Percentiles rank a stretch among this genome's conserved stretches.
Evolutionary conservation across 805 yeast genomes (phyloP).

Genomic region (Lipomyces mesembrius): DNA sequence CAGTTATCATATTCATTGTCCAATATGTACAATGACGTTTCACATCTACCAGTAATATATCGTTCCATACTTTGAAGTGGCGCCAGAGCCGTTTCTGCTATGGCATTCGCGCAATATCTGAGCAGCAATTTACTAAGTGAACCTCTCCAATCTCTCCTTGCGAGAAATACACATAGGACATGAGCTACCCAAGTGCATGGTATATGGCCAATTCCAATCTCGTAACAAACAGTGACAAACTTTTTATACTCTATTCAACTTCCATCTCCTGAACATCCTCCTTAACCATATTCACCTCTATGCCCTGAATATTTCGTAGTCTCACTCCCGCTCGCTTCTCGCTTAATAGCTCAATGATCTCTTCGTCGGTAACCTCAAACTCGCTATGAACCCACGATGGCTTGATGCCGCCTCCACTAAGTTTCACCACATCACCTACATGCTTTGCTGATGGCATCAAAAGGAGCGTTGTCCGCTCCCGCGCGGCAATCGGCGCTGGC

Average conservation of each 20-base stretch:
- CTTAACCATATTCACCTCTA: conserved; percentile 6
- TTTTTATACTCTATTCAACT: not conserved
- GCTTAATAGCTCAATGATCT: conserved; percentile 19
- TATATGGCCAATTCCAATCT: not conserved
- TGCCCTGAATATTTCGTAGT: conserved; percentile 13
- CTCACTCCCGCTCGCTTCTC: conserved; percentile 22
- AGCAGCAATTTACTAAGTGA: not conserved
- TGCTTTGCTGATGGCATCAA: conserved; percentile 52
- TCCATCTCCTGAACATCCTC: conserved; percentile 7
- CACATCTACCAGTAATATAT: conserved; percentile 1
- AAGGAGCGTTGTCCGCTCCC: conserved; percentile 78
- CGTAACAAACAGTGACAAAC: not conserved
- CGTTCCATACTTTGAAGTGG: not conserved
- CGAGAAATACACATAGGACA: not conserved
- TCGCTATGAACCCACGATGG: conserved; percentile 91
- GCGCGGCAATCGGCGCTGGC: conserved; percentile 62
- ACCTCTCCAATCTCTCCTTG: not conserved
- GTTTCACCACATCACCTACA: conserved; percentile 64
- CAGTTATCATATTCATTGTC: not conserved
- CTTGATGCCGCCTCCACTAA: conserved; percentile 77
- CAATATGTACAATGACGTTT: not conserved
- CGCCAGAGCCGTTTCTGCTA: not conserved
- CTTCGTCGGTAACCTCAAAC: conserved; percentile 61
- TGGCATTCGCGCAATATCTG: not conserved
- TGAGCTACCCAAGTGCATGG: not conserved